Base-by-base conservation (phyloP, 2,329 filamentous ascomycete species). In the Arthroderma sp. region DNA sequence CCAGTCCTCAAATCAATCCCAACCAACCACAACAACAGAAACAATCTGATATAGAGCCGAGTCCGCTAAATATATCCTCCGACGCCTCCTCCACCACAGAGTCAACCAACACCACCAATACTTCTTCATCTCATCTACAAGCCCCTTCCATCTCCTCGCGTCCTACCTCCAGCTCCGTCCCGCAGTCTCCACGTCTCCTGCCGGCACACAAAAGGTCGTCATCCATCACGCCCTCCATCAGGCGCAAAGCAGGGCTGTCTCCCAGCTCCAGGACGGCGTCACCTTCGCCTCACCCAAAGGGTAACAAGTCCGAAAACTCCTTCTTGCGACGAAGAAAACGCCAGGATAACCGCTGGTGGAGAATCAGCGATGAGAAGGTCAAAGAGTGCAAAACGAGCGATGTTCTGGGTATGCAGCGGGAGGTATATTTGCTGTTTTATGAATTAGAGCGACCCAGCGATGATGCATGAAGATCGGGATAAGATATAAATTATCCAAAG, bases 371-470 rank as follows among this genome's bases (percentile, higher is more conserved):
- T 61, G 91, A 98, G 53, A 94, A 93, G 64, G 78, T 96, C 56
- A 91, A 89, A 59, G 89, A 96, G 64, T 83, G 86, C 53, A 94
- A 88, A 69, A 96, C 88, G 4, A 78, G 74, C 44, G 91, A 98
- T 54, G 86, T 98, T 5, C 63, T 98, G 47, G 78, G 80, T 5
- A 94, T 95, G 87, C 87, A 95, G 65, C 82, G 81, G 56, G 91
- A 98, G 64, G 89, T 96, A 0, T 98, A 98, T 62, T 68, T 98
- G 59, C 65, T 98, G 42, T 98, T 98, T 62, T 98, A 98, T 64
- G 89, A 96, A 69, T 68, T 94, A 55, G 83, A 89, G 51, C 71
- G 70, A 53, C 55, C 58, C 7, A 53, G 53, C 3, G 54, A 56
- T 40, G 53, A 55, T 45, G 37, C 39, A 34, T 68, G 27, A 34